Evolutionary conservation across 306 rosid species (phyloP), one percentile per base, ranked within the genome.

Genomic region (Vachellia pachyceras): DNA sequence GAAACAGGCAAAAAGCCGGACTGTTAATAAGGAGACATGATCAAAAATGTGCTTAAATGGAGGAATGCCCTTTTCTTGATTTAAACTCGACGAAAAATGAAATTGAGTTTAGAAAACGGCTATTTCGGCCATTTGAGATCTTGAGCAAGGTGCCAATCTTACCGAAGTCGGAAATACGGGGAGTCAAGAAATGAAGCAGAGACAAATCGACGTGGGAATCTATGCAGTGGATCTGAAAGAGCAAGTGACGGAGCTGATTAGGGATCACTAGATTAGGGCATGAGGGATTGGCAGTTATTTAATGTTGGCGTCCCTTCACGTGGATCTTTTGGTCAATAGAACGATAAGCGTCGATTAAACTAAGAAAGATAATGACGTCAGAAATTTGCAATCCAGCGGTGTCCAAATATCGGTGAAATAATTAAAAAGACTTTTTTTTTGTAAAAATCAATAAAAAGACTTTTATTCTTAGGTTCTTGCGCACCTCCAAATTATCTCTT

Each of bases 231-330:
- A 77, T 70, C 76, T 42, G 78, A 46, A 39, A 69, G 69, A 25
- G 75, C 4, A 20, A 81, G 69, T 55, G 80, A 70, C 55, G 82
- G 29, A 68, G 74, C 86, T 69, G 63, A 35, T 84, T 89, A 85
- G 92, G 95, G 66, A 55, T 55, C 63, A 20, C 29, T n/a, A 13
- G 29, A 52, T 86, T 90, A 85, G 94, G 33, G 33, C 33, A 29
- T 29, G 33, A 29, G 33, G 33, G 3, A 42, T 63, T 75, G 75
- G 79, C 68, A 66, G 76, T 82, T 67, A 77, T 37, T 58, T 5
- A 57, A 73, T 61, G 22, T 33, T 29, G 22, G 22, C 40, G 50
- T 71, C 49, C 33, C 46, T 46, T 77, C 83, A 65, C 22, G 71
- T 22, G 10, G 58, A 39, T 35, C 3, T 17, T 11, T 58, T 37